phyloP scores from a whole-genome alignment of 2,329 filamentous ascomycete species.

The Alternaria postmessia region DNA sequence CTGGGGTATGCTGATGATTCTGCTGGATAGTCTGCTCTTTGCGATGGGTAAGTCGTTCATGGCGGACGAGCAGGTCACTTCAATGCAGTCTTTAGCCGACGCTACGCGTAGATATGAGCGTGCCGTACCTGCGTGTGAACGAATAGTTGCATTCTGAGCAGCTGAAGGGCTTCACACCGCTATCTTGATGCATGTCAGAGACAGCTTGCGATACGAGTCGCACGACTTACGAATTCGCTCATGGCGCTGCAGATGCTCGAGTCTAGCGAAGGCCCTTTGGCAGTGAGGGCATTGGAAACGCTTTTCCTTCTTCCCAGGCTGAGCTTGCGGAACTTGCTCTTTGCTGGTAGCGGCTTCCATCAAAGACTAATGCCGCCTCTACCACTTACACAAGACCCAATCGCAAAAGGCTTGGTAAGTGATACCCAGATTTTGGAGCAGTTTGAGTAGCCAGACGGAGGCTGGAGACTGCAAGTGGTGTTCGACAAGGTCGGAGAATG shows the following conservation, averaged over 20 bases:
- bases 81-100: not conserved
- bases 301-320: conserved; percentile 47
- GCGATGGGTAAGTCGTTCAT: conserved; percentile 52
- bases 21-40: conserved; percentile 30
- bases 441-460: conserved; percentile 6
- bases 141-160: conserved; percentile 53
- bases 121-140: conserved; percentile 52
- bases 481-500: conserved; percentile 21
- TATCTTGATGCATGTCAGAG: conserved; percentile 40
- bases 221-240: conserved; percentile 49
- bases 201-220: not conserved
- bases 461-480: conserved; percentile 21
- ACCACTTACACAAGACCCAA: conserved; percentile 1
- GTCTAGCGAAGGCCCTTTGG: conserved; percentile 46
- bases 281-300: conserved; percentile 46
- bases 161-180: conserved; percentile 53
- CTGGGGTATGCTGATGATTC: conserved; percentile 12
- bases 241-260: conserved; percentile 54
- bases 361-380: conserved; percentile 12
- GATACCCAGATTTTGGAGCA: conserved; percentile 2
- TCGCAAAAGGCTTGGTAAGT: conserved; percentile 9
- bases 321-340: conserved; percentile 24
- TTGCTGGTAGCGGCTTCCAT: conserved; percentile 32
- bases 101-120: not conserved
- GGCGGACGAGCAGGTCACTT: conserved; percentile 53